Base-by-base conservation (phyloP, 2,329 filamentous ascomycete species). In the Penicillium hesseltinei region DNA sequence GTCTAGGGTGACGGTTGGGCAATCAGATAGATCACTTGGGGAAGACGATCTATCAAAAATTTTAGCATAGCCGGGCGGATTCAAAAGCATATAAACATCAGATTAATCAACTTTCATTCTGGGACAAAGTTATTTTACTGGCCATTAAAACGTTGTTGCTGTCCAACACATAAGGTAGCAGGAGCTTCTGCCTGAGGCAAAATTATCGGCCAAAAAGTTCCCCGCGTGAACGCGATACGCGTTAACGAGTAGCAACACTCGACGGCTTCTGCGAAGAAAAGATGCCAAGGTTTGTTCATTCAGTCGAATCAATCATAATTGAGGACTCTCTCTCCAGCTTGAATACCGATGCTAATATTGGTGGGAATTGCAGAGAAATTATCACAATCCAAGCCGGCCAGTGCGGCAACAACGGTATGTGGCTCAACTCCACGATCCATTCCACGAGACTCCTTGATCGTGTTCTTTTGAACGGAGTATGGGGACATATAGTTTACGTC, bases 301-400 rank as follows among this genome's bases (percentile, higher is more conserved):
- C 50, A 51, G 29, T 42, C 21, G 33, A 46, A 9, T 8, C 36
- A 10, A 29, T 23, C 8, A 27, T 19, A 17, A 25, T 33, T 21
- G 19, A 23, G 21, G 2, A 3, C 10, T 29, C 40, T 29, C 11
- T 49, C 3, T 47, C 9, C 10, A 23, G 10, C 9, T 43, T 5
- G 5, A 23, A 38, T 17, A 48, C 6, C 29, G 13, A 35, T 48
- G 25, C 58, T 58, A 25, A 66, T 55, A 17, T 35, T 55, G 21
- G 53, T 55, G 17, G 19, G 5, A 15, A 54, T 21, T 55, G 1
- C 68, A 97, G 94, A 78, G 94, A 99, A 85, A 99, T 99, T 71
- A 99, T 99, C 78, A 99, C 95, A 62, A 89, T 99, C 70, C 94
- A 99, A 80, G 93, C 95, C 65, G 94, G 94, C 84, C 94, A 97